Percentiles rank a stretch among this genome's conserved stretches.
Conservation (phyloP, 805 yeast species). For the Metschnikowia santaceciliae region DNA sequence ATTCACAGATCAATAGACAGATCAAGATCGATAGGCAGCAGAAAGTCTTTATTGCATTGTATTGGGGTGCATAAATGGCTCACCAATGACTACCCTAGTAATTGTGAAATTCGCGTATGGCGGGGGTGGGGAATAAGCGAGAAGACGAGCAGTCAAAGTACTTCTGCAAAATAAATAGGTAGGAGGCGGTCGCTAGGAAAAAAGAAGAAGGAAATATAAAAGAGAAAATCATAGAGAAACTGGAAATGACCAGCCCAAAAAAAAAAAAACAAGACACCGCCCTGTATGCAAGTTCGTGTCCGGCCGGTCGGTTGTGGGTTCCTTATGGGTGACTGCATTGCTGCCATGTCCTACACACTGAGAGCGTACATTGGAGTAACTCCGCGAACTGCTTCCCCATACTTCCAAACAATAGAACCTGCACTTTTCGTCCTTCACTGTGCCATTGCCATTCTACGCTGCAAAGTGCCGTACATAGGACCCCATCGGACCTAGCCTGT, state of each 20-base stretch:
- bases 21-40: background rate
- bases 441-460: background rate
- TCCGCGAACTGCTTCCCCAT: constrained; percentile 4
- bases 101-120: background rate
- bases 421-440: background rate
- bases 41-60: background rate
- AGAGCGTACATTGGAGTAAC: background rate
- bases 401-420: background rate
- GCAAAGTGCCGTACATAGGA: background rate
- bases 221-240: too few species aligned
- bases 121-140: background rate
- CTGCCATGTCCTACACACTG: constrained; percentile 1
- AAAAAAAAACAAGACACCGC: too few species aligned
- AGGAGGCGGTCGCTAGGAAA: too few species aligned
- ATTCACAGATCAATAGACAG: background rate
- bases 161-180: background rate
- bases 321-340: background rate
- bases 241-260: too few species aligned
- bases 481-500: background rate
- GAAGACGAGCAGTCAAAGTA: background rate
- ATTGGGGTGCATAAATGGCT: background rate
- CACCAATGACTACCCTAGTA: background rate
- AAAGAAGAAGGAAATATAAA: too few species aligned
- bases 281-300: background rate
- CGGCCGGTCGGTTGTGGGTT: background rate